Conservation (phyloP, 1,284 basidiomycete genomes). For the Caloboletus firmus region DNA sequence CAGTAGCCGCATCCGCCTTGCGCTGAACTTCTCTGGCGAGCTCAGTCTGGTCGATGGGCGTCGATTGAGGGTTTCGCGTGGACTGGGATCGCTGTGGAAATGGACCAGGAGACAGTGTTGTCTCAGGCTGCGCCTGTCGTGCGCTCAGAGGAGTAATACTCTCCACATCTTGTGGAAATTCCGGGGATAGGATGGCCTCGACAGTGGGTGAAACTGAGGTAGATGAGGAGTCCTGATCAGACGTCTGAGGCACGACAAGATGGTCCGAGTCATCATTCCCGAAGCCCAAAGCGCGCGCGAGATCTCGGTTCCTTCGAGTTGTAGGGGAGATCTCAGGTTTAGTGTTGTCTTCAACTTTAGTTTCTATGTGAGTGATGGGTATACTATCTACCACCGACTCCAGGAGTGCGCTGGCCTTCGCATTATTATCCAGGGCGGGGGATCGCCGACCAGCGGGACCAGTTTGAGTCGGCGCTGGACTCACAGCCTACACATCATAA, state of each 20-base stretch:
- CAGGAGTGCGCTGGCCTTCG: slow-evolving; percentile 63
- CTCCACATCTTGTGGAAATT: slow-evolving; percentile 25
- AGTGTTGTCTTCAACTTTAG: slow-evolving; percentile 24
- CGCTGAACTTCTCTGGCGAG: slow-evolving; percentile 68
- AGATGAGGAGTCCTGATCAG: slow-evolving; percentile 22
- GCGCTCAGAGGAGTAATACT: slow-evolving; percentile 8
- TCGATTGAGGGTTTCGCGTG: slow-evolving; percentile 39
- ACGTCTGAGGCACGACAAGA: slow-evolving; percentile 23
- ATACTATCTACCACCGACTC: slow-evolving; percentile 71
- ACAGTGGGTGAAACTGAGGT: slow-evolving; percentile 31
- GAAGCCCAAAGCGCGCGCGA: slow-evolving; percentile 69
- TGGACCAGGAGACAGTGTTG: slow-evolving; percentile 18
- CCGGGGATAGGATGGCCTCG: slow-evolving; percentile 29
- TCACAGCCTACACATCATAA: slow-evolving; percentile 47
- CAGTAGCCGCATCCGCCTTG: slow-evolving; percentile 67
- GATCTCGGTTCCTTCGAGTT: slow-evolving; percentile 63
- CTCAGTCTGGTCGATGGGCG: slow-evolving; percentile 47
- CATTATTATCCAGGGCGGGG: slow-evolving; percentile 45
- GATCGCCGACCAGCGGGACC: slow-evolving; percentile 33
- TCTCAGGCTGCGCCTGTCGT: slow-evolving; percentile 2
- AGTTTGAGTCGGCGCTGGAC: slow-evolving; percentile 43
- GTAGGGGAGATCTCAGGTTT: slow-evolving; percentile 45
- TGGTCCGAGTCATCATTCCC: slow-evolving; percentile 42
- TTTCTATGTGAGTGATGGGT: slow-evolving; percentile 38
- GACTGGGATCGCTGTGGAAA: slow-evolving; percentile 36